A percentile compares a stretch with the other conserved stretches of the same genome.
Conservation (phyloP, 164 flowering plant species). For the Tinospora cordifolia region DNA sequence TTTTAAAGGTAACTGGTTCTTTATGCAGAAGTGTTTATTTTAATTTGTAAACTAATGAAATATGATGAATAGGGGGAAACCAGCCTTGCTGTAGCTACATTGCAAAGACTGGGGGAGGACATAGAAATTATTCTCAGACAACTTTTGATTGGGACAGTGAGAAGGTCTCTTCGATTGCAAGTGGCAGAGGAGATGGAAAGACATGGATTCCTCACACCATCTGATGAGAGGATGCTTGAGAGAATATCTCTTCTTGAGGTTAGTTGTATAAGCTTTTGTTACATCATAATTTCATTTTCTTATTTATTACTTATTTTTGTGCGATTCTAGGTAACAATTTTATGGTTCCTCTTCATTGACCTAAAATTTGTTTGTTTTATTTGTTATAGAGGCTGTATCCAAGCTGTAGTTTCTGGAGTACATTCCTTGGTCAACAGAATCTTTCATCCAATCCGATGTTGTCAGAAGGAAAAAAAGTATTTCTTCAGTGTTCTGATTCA, state of each 20-base stretch:
- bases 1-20: constrained; percentile 60
- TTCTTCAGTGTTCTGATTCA: constrained; percentile 29
- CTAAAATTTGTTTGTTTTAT: constrained; percentile 21
- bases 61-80: constrained; percentile 68
- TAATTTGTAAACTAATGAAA: constrained; percentile 16
- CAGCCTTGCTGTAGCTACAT: constrained; percentile 67
- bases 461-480: constrained; percentile 29
- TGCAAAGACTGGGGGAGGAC: constrained; percentile 97
- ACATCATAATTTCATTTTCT: constrained; percentile 1
- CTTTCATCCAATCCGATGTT: constrained; percentile 23
- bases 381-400: constrained; percentile 76
- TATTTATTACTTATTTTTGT: constrained; percentile 7
- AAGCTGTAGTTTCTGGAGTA: constrained; percentile 76
- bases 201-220: constrained; percentile 58
- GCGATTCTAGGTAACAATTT: neutral
- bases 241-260: constrained; percentile 80
- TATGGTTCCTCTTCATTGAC: neutral
- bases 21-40: neutral
- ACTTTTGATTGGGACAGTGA: constrained; percentile 73
- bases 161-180: constrained; percentile 72
- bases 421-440: constrained; percentile 37
- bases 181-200: constrained; percentile 64
- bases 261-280: constrained; percentile 2
- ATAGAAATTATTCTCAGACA: constrained; percentile 65
- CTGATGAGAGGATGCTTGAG: constrained; percentile 65